These are phyloP conservation scores for Bipolaris oryzae DNA, from an alignment of 2,329 filamentous ascomycete species.

Conservation along the genomic window DNA sequence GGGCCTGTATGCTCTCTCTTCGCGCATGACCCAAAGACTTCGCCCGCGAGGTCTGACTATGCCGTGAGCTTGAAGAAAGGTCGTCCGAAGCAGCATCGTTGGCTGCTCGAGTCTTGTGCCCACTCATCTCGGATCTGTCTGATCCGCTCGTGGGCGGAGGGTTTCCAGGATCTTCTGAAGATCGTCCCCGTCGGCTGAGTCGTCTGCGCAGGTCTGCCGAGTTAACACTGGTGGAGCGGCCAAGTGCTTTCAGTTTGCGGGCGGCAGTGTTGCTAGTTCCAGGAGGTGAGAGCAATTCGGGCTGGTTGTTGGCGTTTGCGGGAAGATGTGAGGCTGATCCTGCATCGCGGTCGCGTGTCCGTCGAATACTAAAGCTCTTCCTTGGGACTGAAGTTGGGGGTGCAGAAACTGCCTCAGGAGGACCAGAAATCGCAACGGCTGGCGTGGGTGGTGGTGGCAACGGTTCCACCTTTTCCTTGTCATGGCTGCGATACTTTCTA, in stretches of 20 bases:
- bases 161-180: slow-evolving; percentile 63
- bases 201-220: slow-evolving; percentile 80
- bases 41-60: slow-evolving; percentile 60
- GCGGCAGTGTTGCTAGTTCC: slow-evolving; percentile 62
- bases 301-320: slow-evolving; percentile 67
- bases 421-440: slow-evolving; percentile 80
- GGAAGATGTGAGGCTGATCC: slow-evolving; percentile 59
- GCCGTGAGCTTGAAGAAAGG: slow-evolving; percentile 43
- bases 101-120: slow-evolving; percentile 54
- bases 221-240: slow-evolving; percentile 89
- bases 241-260: slow-evolving; percentile 70
- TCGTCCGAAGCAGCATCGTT: slow-evolving; percentile 59
- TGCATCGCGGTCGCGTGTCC: slow-evolving; percentile 61
- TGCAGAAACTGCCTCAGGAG: slow-evolving; percentile 64
- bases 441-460: slow-evolving; percentile 73
- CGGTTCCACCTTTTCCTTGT: slow-evolving; percentile 58
- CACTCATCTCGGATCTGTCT: slow-evolving; percentile 68
- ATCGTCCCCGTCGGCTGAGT: slow-evolving; percentile 60
- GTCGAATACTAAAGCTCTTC: slow-evolving; percentile 87
- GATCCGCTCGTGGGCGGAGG: slow-evolving; percentile 78
- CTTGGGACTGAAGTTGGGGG: slow-evolving; percentile 66
- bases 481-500: slow-evolving; percentile 70
- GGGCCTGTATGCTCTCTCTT: slow-evolving; percentile 88
- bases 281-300: slow-evolving; percentile 78
- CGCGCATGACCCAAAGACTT: slow-evolving; percentile 90